These are phyloP conservation scores for Populus tomentosa DNA, from an alignment of 441 rosid genomes.

Conservation along the genomic window DNA sequence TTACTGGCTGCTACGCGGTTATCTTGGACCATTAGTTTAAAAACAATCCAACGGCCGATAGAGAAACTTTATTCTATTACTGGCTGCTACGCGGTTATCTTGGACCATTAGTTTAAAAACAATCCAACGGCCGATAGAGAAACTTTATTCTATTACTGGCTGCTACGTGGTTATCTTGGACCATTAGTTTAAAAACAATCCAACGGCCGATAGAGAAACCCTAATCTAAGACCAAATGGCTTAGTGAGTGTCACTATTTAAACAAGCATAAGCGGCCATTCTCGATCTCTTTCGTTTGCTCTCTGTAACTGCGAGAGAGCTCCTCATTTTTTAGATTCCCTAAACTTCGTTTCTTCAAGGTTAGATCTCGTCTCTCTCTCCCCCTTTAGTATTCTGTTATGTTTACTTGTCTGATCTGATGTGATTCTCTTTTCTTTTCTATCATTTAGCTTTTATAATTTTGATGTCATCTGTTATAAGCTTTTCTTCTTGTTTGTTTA, in stretches of 20 bases:
- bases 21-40: not conserved
- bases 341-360: not conserved
- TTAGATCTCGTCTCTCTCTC: not conserved
- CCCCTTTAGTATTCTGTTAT: not conserved
- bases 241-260: not conserved
- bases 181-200: not conserved
- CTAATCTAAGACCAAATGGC: slow-evolving; percentile 4
- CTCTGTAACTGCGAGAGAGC: slow-evolving; percentile 6
- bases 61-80: slow-evolving; percentile 1
- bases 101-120: not conserved
- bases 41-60: slow-evolving; percentile 12
- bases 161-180: not conserved
- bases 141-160: slow-evolving; percentile 4
- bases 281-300: slow-evolving; percentile 4
- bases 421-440: too few species aligned
- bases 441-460: too few species aligned
- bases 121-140: slow-evolving; percentile 14
- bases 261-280: not conserved
- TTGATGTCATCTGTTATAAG: not conserved
- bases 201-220: slow-evolving; percentile 16
- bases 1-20: not conserved
- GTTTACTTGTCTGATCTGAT: not conserved
- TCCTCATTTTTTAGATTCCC: not conserved
- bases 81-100: too few species aligned
- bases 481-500: not conserved